Base-by-base conservation (phyloP, 208 protist genomes). In the Trypanosomatidae sp. region DNA sequence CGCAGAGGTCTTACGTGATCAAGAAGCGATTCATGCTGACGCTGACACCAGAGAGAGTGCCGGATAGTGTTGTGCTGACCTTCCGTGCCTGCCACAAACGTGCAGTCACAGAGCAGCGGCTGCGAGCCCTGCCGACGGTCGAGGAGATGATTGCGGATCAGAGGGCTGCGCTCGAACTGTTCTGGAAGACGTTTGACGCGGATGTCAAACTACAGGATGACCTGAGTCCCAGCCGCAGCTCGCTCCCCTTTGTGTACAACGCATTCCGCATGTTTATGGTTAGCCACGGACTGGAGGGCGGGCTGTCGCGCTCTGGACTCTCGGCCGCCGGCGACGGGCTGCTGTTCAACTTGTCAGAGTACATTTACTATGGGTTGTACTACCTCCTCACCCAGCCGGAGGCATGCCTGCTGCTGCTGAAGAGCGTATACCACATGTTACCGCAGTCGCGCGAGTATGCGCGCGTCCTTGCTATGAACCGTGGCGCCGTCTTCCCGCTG, bases 301-400 rank as follows among this genome's bases (percentile, higher is more conserved):
- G 93, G 12, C 69, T 97, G 19, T 77, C 84, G 8, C 85, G 81
- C 22, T 84, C 84, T 30, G 93, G 89, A 1, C 91, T 84, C 62
- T 95, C 93, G 9, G 71, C 81, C 43, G 82, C 82, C 9, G 87
- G 84, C 36, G 83, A 86, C 50, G 91, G 83, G 19, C 58, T 97
- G 36, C 81, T 87, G 70, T 94, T 87, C 68, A 83, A 92, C 74
- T 81, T 97, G 41, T 81, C 82, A 30, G 80, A 95, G 62, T 97
- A 96, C 77, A 65, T 97, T 33, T 95, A 88, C 71, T 88, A 92
- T 71, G 91, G 91, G 28, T 85, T 95, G 39, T 97, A 91, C 80
- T 97, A 91, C 77, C 89, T 82, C n/a, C 68, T 95, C 39, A 95
- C 86, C 1, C 83, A 84, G 50, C 93, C 93, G 13, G 36, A 68